Base-by-base conservation (phyloP, 345 rosid species). In the Gossypium stocksii region DNA sequence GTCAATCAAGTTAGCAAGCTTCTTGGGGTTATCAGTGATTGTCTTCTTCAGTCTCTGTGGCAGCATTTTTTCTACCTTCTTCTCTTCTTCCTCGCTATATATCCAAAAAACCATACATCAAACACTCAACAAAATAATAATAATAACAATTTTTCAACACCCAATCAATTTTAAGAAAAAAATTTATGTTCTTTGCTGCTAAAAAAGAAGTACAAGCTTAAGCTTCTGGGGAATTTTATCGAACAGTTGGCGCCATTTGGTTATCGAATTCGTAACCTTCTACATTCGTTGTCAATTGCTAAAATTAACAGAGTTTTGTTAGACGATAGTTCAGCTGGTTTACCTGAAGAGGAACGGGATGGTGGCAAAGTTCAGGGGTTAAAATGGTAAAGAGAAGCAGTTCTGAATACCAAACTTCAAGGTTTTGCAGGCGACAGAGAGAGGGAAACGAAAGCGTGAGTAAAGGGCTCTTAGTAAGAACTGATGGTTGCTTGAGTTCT, bases 1-100 rank as follows among this genome's bases (percentile, higher is more conserved):
- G 88, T 93, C 97, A 73, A 91, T 89, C 75, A 95, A 81, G 80
- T 87, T 84, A 41, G 89, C 94, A 63, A 91, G 86, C 88, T 90
- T 91, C 88, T 95, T 91, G 0, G 97, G 98, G 66, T 85, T 91
- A 77, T 93, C 97, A 1, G 83, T 72, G 17, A 89, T 74, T 10
- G 88, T 82, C 83, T 79, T 91, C 90, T 88, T 93, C 85, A 90
- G 74, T 85, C 84, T 66, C 77, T 85, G 94, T 3, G 92, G 91
- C 83, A 89, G 75, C 98, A 93, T 94, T 62, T 73, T 68, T 58
- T 70, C 76, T 77, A 69, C 52, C 66, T 29, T 46, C 65, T 44
- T 27, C 68, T 75, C 9, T 49, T 65, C 75, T 76, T 22, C 51
- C 74, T 48, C 44, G 7, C 25, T 51, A 51, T 10, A 17, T 51